A percentile compares a stretch with the other conserved stretches of the same genome.
These are phyloP conservation scores for Pestalotiopsis sp. DNA, from an alignment of 2,329 filamentous ascomycete species.

Conservation along the genomic window DNA sequence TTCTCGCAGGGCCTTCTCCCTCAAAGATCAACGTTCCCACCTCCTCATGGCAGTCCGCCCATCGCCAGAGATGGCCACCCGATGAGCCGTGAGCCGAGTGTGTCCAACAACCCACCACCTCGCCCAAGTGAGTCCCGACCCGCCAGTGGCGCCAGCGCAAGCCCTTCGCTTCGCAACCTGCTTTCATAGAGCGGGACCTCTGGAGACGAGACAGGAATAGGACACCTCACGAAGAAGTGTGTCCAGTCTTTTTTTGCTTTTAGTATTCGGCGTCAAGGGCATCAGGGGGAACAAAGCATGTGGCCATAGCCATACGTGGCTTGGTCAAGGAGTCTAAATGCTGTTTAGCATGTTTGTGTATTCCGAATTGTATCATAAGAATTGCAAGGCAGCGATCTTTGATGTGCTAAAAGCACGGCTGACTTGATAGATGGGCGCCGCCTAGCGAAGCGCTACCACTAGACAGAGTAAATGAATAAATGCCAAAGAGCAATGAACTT, in stretches of 20 bases:
- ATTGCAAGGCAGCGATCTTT: neutral
- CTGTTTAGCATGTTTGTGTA: neutral
- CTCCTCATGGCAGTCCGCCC: conserved; percentile 48
- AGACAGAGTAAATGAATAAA: neutral
- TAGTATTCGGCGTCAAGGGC: neutral
- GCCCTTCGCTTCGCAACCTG: conserved; percentile 74
- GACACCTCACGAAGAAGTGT: neutral
- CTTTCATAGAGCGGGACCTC: conserved; percentile 51
- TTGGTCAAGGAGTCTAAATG: neutral
- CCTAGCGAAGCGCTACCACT: neutral
- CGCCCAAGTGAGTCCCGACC: conserved; percentile 37
- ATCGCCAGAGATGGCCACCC: conserved; percentile 41
- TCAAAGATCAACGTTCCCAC: conserved; percentile 44
- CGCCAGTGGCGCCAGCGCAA: conserved; percentile 72
- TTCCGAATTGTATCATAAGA: neutral
- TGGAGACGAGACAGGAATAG: neutral
- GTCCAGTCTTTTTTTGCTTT: neutral
- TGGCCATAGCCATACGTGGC: neutral
- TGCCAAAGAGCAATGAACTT: neutral
- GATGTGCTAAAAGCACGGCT: neutral
- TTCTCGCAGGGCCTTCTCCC: conserved; percentile 47
- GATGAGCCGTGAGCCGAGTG: conserved; percentile 32
- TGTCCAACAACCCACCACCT: conserved; percentile 31
- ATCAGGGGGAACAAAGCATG: neutral
- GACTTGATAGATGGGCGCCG: neutral